phyloP scores from a whole-genome alignment of 176 grass and related monocot species.

The Aegilops sharonensis region DNA sequence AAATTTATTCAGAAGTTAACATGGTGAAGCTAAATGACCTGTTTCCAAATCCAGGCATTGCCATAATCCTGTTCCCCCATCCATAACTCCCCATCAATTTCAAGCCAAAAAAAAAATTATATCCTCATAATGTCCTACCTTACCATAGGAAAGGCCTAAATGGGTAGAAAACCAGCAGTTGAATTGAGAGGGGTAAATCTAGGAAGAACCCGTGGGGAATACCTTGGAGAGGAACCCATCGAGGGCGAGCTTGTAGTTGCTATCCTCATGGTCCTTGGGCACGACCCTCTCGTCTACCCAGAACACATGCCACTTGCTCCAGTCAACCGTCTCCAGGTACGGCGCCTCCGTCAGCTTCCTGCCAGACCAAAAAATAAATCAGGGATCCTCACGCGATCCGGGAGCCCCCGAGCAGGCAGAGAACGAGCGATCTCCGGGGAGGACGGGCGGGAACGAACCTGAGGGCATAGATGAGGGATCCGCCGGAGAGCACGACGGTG shows the following conservation, averaged over 20 bases:
- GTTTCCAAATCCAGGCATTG: not conserved
- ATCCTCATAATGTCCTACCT: not conserved
- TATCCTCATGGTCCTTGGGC: slow-evolving; percentile 79
- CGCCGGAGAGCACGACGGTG: slow-evolving; percentile 83
- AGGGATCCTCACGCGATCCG: slow-evolving; percentile 24
- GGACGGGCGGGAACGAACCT: slow-evolving; percentile 3
- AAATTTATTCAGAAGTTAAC: not conserved
- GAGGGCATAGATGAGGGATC: slow-evolving; percentile 66
- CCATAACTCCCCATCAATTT: not conserved
- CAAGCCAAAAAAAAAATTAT: not conserved
- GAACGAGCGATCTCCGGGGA: not conserved
- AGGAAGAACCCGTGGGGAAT: slow-evolving; percentile 2
- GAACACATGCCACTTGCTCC: slow-evolving; percentile 93
- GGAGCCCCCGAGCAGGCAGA: not conserved
- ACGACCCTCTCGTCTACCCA: slow-evolving; percentile 98
- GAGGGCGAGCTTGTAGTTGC: slow-evolving; percentile 93
- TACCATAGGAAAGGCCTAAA: not conserved
- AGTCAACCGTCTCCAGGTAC: slow-evolving; percentile 73
- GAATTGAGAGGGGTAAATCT: not conserved
- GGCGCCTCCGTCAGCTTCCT: slow-evolving; percentile 88
- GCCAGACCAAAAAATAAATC: not conserved
- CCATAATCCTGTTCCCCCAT: not conserved
- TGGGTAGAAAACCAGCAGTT: not conserved
- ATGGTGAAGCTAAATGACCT: not conserved
- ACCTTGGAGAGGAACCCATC: slow-evolving; percentile 97